Base-by-base conservation (phyloP, 2,329 filamentous ascomycete species). In the Epichloe sp. region DNA sequence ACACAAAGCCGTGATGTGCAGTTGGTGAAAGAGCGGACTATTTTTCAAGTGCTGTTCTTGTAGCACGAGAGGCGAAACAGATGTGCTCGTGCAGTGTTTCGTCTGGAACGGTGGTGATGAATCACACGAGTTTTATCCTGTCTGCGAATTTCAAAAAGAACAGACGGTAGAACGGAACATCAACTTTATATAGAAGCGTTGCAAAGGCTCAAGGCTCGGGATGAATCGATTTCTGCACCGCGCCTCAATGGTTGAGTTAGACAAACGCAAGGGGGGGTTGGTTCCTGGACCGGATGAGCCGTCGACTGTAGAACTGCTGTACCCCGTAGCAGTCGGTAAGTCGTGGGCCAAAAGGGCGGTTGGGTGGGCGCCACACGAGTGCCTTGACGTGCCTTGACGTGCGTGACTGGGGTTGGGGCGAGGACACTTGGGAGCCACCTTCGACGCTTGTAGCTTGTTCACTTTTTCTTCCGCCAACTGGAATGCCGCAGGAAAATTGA, bases 121-220 rank as follows among this genome's bases (percentile, higher is more conserved):
- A 38, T 40, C 35, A 17, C 43, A 44, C 19, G 38, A 37, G 47
- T 38, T n/a, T 34, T 15, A 31, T 40, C 4, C 37, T 19, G 21
- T 21, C 21, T 38, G 38, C 14, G 15, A 48, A 43, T 40, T 19
- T 38, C 17, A 44, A 19, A 23, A 35, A 5, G 19, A 47, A 47
- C 12, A 23, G 40, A 52, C 15, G 40, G 19, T n/a, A 19, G 23
- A 23, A 19, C 14, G 45, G 42, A 40, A 17, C 14, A 19, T 12
- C 44, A 48, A 47, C 42, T 54, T 56, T 56, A 54, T 54, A 56
- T 56, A 54, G 37, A 34, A 38, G 37, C 21, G 31, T 40, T 37
- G 21, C 48, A 34, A 43, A 41, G 31, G 21, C 23, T 43, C 35
- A 40, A 41, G 31, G 21, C 23, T 43, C 35, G 11, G 40, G 17